Conservation (phyloP, 208 protist genomes). For the Leishmania lainsoni region DNA sequence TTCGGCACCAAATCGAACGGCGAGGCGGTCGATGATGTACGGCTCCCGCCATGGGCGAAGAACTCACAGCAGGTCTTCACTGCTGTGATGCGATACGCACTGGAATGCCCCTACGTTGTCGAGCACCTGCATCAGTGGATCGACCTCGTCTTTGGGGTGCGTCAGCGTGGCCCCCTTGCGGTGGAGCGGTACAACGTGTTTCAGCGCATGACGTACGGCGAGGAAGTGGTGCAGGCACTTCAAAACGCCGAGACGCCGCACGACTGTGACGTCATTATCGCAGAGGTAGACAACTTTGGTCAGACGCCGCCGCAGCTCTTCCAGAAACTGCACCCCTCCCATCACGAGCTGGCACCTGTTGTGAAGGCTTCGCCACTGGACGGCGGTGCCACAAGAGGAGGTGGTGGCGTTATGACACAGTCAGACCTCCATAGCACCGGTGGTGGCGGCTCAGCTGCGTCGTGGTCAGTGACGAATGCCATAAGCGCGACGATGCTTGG, state of each 20-base stretch:
- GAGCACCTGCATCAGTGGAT: conserved; percentile 97
- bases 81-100: conserved; percentile 85
- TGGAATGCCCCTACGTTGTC: conserved; percentile 94
- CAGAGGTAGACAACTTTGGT: conserved; percentile 98
- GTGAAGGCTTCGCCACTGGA: conserved; percentile 11
- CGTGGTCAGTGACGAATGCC: conserved; percentile 4
- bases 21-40: conserved; percentile 85
- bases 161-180: conserved; percentile 89
- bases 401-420: not conserved
- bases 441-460: not conserved
- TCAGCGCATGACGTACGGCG: conserved; percentile 98
- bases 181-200: conserved; percentile 94
- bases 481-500: conserved; percentile 25
- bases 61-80: conserved; percentile 92
- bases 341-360: conserved; percentile 64
- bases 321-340: conserved; percentile 87
- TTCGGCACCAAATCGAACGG: conserved; percentile 92
- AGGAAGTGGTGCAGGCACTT: conserved; percentile 76
- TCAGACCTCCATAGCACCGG: not conserved
- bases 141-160: conserved; percentile 98
- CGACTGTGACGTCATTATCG: conserved; percentile 88
- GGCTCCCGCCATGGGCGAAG: conserved; percentile 97
- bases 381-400: not conserved
- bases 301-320: conserved; percentile 97
- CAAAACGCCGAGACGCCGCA: conserved; percentile 82